A percentile compares a stretch with the other conserved stretches of the same genome.
phyloP scores from a whole-genome alignment of 2,329 filamentous ascomycete genomes.

The Elsinoe batatas region DNA sequence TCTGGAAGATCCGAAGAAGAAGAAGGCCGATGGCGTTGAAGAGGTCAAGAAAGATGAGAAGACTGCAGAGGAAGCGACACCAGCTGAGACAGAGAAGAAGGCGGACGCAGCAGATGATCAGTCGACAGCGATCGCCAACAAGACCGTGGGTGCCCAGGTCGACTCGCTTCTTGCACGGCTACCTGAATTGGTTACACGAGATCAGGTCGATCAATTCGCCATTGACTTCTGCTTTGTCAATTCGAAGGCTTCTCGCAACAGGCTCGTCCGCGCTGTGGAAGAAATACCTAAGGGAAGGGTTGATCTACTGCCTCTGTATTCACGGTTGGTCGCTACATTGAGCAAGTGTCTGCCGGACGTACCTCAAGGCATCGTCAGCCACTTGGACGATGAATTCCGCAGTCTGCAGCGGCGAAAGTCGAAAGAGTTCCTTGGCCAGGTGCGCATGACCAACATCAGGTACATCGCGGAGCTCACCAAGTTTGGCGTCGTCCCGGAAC shows the following conservation, averaged over 20 bases:
- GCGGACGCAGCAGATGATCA: conserved; percentile 60
- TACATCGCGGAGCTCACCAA: conserved; percentile 96
- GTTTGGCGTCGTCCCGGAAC: conserved; percentile 94
- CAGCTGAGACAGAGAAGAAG: conserved; percentile 39
- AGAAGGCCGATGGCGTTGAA: conserved; percentile 74
- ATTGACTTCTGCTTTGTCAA: conserved; percentile 98
- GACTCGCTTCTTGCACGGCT: conserved; percentile 79
- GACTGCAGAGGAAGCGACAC: conserved; percentile 34
- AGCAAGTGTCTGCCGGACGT: conserved; percentile 91
- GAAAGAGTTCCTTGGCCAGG: conserved; percentile 92
- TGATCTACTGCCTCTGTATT: conserved; percentile 82
- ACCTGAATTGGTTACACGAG: conserved; percentile 87
- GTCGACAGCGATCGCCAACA: conserved; percentile 92
- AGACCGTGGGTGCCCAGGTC: conserved; percentile 93
- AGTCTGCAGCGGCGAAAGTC: conserved; percentile 94
- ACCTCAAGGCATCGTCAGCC: conserved; percentile 80
- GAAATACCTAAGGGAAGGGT: conserved; percentile 91
- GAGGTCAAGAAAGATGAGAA: conserved; percentile 61
- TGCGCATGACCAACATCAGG: conserved; percentile 88
- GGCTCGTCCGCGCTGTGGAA: conserved; percentile 82
- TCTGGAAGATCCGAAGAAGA: conserved; percentile 90
- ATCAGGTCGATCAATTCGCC: conserved; percentile 81
- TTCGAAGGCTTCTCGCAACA: conserved; percentile 92
- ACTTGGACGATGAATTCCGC: conserved; percentile 92
- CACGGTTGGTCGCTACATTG: conserved; percentile 84